phyloP scores from a whole-genome alignment of 768 basidiomycete genomes.

The Pleurotus cornucopiae region DNA sequence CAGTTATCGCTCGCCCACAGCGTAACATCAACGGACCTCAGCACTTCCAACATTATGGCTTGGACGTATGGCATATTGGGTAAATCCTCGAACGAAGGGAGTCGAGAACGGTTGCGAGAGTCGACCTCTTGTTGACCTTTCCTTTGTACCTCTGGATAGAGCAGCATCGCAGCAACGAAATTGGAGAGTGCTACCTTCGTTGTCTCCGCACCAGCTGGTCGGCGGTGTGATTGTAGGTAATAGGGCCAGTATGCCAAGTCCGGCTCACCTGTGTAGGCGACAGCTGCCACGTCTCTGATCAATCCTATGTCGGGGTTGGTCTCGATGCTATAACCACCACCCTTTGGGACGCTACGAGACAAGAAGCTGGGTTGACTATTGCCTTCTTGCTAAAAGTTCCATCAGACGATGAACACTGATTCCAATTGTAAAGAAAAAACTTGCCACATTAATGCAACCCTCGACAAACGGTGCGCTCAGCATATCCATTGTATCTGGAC shows the following conservation, averaged over 20 bases:
- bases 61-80: constrained; percentile 18
- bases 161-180: constrained; percentile 30
- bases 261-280: background rate
- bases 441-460: background rate
- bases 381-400: background rate
- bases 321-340: too few relatives aligned
- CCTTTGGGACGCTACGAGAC: background rate
- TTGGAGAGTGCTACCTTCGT: constrained; percentile 28
- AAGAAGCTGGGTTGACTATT: background rate
- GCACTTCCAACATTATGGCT: constrained; percentile 22
- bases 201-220: constrained; percentile 37
- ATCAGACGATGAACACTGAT: background rate
- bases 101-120: constrained; percentile 21
- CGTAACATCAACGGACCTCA: background rate
- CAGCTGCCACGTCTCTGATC: background rate
- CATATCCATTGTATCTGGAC: background rate
- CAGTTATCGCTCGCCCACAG: too few relatives aligned
- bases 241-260: too few relatives aligned
- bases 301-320: background rate
- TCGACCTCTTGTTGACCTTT: constrained; percentile 29
- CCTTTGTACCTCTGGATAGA: constrained; percentile 28
- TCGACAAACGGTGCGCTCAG: background rate
- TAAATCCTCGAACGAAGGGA: constrained; percentile 29
- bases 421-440: background rate
- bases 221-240: background rate